Conservation (phyloP, 345 rosid species). For the Hypericum androsaemum region DNA sequence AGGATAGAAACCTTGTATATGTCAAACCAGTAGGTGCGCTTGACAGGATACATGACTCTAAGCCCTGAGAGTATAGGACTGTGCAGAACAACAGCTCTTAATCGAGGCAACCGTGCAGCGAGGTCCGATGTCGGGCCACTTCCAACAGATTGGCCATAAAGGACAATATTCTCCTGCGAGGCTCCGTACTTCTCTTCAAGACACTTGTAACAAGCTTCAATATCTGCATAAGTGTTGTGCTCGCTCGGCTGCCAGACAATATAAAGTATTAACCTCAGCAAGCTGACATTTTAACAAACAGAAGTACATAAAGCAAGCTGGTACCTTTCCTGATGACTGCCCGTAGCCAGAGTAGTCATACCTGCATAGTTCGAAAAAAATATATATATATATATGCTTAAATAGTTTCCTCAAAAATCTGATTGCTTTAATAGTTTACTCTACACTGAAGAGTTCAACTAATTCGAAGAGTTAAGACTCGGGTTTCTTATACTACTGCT, state of each 20-base stretch:
- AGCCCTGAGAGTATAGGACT: conserved; percentile 93
- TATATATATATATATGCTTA: background rate
- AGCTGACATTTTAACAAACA: background rate
- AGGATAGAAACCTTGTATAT: conserved; percentile 60
- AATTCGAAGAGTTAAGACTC: too few species aligned
- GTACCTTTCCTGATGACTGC: conserved; percentile 9
- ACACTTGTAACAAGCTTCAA: conserved; percentile 91
- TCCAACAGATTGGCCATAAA: conserved; percentile 96
- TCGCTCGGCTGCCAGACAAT: conserved; percentile 58
- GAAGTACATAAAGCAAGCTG: background rate
- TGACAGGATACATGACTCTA: conserved; percentile 98
- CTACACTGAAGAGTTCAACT: too few species aligned
- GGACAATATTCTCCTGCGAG: conserved; percentile 79
- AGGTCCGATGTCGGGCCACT: conserved; percentile 91
- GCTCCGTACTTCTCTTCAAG: conserved; percentile 75
- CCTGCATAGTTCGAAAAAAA: background rate
- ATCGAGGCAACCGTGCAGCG: conserved; percentile 60
- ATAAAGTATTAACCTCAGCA: conserved; percentile 3
- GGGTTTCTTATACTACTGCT: too few species aligned
- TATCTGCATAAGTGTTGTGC: conserved; percentile 85
- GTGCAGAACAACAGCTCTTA: conserved; percentile 80
- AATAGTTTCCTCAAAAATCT: background rate
- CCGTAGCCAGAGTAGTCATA: conserved; percentile 10
- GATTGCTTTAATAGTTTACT: background rate
- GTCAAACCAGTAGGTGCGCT: conserved; percentile 88